Percentiles rank a stretch among this genome's conserved stretches.
Conservation (phyloP, 176 grass and related monocot genomes). For the Triticum urartu region DNA sequence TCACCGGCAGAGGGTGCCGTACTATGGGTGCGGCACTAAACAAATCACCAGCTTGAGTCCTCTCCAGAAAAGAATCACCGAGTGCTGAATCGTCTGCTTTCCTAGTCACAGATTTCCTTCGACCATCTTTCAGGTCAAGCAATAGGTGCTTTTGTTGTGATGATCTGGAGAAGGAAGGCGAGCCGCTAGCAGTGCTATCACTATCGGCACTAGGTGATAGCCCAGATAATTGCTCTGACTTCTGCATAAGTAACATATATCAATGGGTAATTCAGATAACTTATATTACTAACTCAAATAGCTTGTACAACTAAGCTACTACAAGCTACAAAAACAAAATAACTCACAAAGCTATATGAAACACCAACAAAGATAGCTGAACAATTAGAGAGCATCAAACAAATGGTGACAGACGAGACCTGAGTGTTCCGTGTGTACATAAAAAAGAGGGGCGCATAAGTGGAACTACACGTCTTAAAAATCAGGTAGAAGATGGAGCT, state of each 20-base stretch:
- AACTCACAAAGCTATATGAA: slow-evolving; percentile 5
- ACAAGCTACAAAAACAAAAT: background rate
- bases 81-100: slow-evolving; percentile 57
- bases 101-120: slow-evolving; percentile 84
- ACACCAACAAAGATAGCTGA: background rate
- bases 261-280: slow-evolving; percentile 13
- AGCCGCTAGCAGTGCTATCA: slow-evolving; percentile 71
- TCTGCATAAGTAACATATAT: slow-evolving; percentile 52
- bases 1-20: slow-evolving; percentile 62
- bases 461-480: background rate
- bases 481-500: slow-evolving; percentile 10
- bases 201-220: slow-evolving; percentile 52
- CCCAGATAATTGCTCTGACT: slow-evolving; percentile 70
- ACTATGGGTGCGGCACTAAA: slow-evolving; percentile 79
- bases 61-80: slow-evolving; percentile 66
- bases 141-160: slow-evolving; percentile 72
- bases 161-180: slow-evolving; percentile 67
- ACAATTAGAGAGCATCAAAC: background rate
- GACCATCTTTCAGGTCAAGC: slow-evolving; percentile 82
- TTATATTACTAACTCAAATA: slow-evolving; percentile 1
- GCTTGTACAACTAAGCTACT: background rate
- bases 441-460: background rate
- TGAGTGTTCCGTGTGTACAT: background rate
- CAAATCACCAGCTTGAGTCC: slow-evolving; percentile 87
- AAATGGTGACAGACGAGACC: background rate